Evolutionary conservation across 495 filamentous ascomycete genomes (phyloP).

Genomic region (Monascus purpureus): DNA sequence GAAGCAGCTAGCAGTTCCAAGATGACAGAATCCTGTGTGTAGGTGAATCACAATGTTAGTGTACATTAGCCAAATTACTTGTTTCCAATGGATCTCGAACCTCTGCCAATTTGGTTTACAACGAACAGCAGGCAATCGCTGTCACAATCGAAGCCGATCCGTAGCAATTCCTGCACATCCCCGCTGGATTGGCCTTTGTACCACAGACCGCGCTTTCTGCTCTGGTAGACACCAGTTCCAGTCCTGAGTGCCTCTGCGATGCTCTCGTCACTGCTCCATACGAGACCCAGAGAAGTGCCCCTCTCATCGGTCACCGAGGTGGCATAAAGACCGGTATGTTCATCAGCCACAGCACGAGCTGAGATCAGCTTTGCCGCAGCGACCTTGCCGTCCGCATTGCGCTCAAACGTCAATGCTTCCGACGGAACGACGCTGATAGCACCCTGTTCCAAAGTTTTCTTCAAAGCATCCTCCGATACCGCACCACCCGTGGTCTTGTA

Average conservation of each 20-base stretch:
- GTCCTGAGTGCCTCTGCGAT: conserved; percentile 74
- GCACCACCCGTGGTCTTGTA: conserved; percentile 11
- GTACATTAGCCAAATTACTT: not conserved
- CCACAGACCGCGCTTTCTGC: conserved; percentile 87
- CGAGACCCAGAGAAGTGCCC: conserved; percentile 72
- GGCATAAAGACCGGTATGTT: conserved; percentile 69
- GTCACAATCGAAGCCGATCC: conserved; percentile 80
- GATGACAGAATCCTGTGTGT: conserved; percentile 72
- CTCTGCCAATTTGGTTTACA: conserved; percentile 74
- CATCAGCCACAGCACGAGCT: conserved; percentile 58
- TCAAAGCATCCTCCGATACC: conserved; percentile 30
- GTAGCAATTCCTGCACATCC: conserved; percentile 78
- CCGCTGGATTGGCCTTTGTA: conserved; percentile 93
- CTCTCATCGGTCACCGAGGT: conserved; percentile 83
- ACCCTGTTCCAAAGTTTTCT: conserved; percentile 39
- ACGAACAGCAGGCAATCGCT: conserved; percentile 80
- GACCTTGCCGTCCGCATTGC: conserved; percentile 40
- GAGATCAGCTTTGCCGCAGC: conserved; percentile 56
- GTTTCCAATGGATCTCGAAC: conserved; percentile 14
- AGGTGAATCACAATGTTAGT: conserved; percentile 12
- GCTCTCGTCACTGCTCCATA: conserved; percentile 88
- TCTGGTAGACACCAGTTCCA: conserved; percentile 88
- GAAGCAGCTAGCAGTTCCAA: conserved; percentile 84
- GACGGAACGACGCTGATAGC: conserved; percentile 72
- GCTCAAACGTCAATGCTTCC: conserved; percentile 50